phyloP scores from a whole-genome alignment of 1,139 yeast genomes.

The Sugiyamaella neomexicana region DNA sequence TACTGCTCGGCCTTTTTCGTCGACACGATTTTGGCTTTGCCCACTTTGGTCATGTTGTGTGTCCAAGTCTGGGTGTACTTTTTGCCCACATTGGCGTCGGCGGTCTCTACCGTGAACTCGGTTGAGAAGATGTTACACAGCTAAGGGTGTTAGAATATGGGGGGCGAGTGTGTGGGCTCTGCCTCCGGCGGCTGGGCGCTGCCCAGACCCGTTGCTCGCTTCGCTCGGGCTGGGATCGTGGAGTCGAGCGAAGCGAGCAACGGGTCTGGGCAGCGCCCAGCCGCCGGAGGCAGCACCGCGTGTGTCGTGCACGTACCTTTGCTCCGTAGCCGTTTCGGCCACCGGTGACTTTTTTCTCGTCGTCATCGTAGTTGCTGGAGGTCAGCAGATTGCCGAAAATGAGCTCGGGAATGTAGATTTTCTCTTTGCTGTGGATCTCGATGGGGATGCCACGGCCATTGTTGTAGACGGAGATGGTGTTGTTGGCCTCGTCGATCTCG shows the following conservation, averaged over 20 bases:
- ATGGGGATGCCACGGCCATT: slow-evolving; percentile 97
- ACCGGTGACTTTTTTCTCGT: slow-evolving; percentile 94
- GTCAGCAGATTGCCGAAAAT: slow-evolving; percentile 95
- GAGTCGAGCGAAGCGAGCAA: no score
- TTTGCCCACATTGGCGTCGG: slow-evolving; percentile 64
- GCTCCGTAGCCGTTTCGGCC: slow-evolving; percentile 99
- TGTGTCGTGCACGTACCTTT: slow-evolving; percentile 44
- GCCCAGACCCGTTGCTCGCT: slow-evolving; percentile 9
- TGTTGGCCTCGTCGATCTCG: slow-evolving; percentile 70
- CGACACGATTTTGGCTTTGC: slow-evolving; percentile 70
- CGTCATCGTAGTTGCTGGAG: slow-evolving; percentile 93
- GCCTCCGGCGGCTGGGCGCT: no score
- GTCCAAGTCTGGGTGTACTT: slow-evolving; percentile 83
- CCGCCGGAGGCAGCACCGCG: slow-evolving; percentile 5
- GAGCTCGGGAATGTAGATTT: slow-evolving; percentile 91
- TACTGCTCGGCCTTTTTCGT: slow-evolving; percentile 66
- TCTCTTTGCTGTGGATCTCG: slow-evolving; percentile 88
- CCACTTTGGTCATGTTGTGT: slow-evolving; percentile 76
- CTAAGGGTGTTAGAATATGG: slow-evolving; percentile 26
- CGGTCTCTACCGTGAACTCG: slow-evolving; percentile 84
- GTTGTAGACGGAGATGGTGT: slow-evolving; percentile 76
- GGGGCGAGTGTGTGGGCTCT: no score
- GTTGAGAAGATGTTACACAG: slow-evolving; percentile 90
- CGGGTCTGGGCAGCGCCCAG: not conserved
- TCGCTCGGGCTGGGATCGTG: not conserved